These are phyloP conservation scores for Miscanthus lutarioriparius DNA, from an alignment of 176 grass and related monocot species.

Conservation along the genomic window DNA sequence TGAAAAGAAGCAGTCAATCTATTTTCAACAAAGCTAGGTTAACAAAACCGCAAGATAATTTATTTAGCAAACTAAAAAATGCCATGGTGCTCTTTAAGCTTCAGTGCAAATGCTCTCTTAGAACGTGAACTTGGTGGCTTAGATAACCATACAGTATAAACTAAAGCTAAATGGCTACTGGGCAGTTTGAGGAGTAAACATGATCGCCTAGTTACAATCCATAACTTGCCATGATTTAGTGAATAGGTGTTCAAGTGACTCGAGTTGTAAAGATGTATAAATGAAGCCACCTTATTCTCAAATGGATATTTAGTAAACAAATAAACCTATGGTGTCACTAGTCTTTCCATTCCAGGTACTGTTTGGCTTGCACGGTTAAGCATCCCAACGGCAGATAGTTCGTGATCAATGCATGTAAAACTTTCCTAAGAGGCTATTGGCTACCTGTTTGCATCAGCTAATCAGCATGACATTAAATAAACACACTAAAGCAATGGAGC, in stretches of 20 bases:
- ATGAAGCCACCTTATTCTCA: not conserved
- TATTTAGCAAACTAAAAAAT: not conserved
- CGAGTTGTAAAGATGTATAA: not conserved
- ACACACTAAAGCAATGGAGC: not conserved
- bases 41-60: not conserved
- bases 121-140: not conserved
- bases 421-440: not conserved
- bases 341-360: not conserved
- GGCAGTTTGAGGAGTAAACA: not conserved
- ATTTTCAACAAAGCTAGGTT: not conserved
- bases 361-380: not conserved
- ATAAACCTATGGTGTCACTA: not conserved
- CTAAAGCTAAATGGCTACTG: not conserved
- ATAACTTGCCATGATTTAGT: not conserved
- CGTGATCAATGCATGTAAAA: not conserved
- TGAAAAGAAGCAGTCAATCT: constrained; percentile 1
- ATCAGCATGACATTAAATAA: not conserved
- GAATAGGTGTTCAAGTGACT: not conserved
- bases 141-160: not conserved
- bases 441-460: not conserved
- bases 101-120: not conserved
- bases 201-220: not conserved
- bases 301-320: not conserved
- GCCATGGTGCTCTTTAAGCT: too few species aligned
- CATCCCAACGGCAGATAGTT: not conserved